Evolutionary conservation across 106 monocot genomes (phyloP).

Genomic region (Agapanthus africanus): DNA sequence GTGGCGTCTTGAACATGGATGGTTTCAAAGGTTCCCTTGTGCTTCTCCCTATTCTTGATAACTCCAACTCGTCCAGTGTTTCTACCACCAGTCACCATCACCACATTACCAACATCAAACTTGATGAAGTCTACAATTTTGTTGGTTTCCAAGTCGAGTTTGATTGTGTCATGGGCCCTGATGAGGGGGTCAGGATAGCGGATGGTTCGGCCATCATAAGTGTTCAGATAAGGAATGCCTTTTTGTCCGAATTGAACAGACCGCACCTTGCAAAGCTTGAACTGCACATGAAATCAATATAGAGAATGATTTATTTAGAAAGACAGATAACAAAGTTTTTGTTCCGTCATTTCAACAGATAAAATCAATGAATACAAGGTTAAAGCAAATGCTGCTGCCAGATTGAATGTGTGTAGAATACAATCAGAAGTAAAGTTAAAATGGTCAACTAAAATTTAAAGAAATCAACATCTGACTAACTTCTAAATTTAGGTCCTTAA

Average conservation of each 20-base stretch:
- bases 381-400: too few relatives aligned
- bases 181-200: slow-evolving; percentile 81
- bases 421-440: too few relatives aligned
- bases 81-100: slow-evolving; percentile 83
- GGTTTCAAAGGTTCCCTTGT: slow-evolving; percentile 82
- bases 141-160: slow-evolving; percentile 59
- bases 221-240: slow-evolving; percentile 71
- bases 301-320: too few relatives aligned
- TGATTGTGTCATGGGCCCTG: slow-evolving; percentile 76
- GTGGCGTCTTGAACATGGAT: slow-evolving; percentile 71
- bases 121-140: slow-evolving; percentile 83
- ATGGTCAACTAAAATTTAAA: too few relatives aligned
- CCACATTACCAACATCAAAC: slow-evolving; percentile 82
- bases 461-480: too few relatives aligned
- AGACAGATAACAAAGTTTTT: too few relatives aligned
- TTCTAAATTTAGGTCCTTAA: too few relatives aligned
- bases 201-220: slow-evolving; percentile 80
- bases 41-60: slow-evolving; percentile 92
- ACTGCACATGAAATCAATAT: slow-evolving; percentile 35
- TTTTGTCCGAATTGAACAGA: slow-evolving; percentile 75
- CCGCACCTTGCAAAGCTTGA: slow-evolving; percentile 89
- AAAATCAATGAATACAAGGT: too few relatives aligned
- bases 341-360: too few relatives aligned
- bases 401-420: too few relatives aligned
- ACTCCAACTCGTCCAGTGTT: slow-evolving; percentile 80